These are phyloP conservation scores for Chlorokybus atmophyticus DNA, from an alignment of 139 green algal species.

Conservation along the genomic window DNA sequence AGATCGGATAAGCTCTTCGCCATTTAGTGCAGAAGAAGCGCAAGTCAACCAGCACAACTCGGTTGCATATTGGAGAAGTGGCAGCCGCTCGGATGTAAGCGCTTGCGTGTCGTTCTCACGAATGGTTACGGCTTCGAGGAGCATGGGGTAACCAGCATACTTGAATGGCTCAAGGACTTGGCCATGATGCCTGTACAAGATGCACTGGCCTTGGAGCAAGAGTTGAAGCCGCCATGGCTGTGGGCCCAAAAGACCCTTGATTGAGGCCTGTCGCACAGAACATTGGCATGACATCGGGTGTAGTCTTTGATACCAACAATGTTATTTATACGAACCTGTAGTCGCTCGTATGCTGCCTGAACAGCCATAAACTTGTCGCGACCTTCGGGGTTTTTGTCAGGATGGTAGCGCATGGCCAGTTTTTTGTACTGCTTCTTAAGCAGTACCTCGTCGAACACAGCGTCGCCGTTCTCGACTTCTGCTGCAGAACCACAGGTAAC, in stretches of 20 bases:
- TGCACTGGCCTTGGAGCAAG: constrained; percentile 36
- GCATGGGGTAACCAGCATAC: constrained; percentile 79
- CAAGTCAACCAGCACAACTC: constrained; percentile 82
- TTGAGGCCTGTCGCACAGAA: too few relatives aligned
- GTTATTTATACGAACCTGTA: constrained; percentile 50
- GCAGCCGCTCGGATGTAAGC: constrained; percentile 21
- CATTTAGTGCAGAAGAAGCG: constrained; percentile 55
- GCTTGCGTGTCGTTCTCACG: constrained; percentile 30
- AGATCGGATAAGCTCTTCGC: constrained; percentile 66
- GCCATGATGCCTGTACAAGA: constrained; percentile 67
- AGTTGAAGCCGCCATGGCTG: constrained; percentile 72
- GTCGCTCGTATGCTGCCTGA: constrained; percentile 74
- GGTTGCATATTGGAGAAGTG: constrained; percentile 43
- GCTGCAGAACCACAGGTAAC: background rate
- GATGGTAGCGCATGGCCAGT: constrained; percentile 54
- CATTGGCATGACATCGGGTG: too few relatives aligned
- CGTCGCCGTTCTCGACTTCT: background rate
- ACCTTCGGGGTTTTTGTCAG: constrained; percentile 85
- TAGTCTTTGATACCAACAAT: too few relatives aligned
- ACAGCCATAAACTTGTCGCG: constrained; percentile 63
- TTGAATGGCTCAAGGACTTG: constrained; percentile 73
- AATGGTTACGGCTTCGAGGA: constrained; percentile 51
- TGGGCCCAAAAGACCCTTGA: constrained; percentile 21
- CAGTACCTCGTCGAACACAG: constrained; percentile 20
- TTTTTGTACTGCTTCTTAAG: constrained; percentile 76